phyloP scores from a whole-genome alignment of 177 flowering plant species.

The Telopea speciosissima region DNA sequence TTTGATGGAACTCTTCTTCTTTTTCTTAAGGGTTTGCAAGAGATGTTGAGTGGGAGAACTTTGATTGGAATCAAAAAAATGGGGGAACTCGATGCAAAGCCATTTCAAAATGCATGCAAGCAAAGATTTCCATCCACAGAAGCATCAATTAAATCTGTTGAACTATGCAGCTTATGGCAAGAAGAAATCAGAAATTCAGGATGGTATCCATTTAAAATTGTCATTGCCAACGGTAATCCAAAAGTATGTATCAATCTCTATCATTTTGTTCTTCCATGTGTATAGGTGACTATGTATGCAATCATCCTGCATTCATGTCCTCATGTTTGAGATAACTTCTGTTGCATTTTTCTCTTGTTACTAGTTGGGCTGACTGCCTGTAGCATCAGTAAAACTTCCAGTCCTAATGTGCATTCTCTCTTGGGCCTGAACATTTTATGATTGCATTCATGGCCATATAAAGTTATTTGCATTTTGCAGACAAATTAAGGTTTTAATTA shows the following conservation, averaged over 20 bases:
- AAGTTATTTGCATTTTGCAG: too few relatives aligned
- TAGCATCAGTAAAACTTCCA: too few relatives aligned
- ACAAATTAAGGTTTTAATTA: too few relatives aligned
- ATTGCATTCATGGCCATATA: too few relatives aligned
- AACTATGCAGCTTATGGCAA: slow-evolving; percentile 28
- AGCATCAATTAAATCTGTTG: slow-evolving; percentile 16
- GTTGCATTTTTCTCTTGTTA: too few relatives aligned
- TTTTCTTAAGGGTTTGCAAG: slow-evolving; percentile 25
- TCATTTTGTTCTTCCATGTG: background rate
- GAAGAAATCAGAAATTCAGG: slow-evolving; percentile 23
- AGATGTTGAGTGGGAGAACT: slow-evolving; percentile 16
- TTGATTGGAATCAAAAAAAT: slow-evolving; percentile 37
- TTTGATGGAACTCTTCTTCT: slow-evolving; percentile 4
- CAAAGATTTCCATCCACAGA: slow-evolving; percentile 15
- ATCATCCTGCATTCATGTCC: background rate
- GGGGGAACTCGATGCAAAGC: slow-evolving; percentile 36
- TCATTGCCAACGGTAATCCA: slow-evolving; percentile 13
- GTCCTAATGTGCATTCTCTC: too few relatives aligned
- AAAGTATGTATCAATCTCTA: slow-evolving; percentile 24
- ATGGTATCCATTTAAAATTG: slow-evolving; percentile 31
- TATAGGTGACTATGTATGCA: background rate
- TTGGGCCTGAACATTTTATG: too few relatives aligned
- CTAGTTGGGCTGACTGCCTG: too few relatives aligned
- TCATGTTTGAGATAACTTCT: background rate
- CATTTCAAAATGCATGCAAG: slow-evolving; percentile 28